Base-by-base conservation (phyloP, 2,329 filamentous ascomycete genomes). In the Monosporascus sp. region DNA sequence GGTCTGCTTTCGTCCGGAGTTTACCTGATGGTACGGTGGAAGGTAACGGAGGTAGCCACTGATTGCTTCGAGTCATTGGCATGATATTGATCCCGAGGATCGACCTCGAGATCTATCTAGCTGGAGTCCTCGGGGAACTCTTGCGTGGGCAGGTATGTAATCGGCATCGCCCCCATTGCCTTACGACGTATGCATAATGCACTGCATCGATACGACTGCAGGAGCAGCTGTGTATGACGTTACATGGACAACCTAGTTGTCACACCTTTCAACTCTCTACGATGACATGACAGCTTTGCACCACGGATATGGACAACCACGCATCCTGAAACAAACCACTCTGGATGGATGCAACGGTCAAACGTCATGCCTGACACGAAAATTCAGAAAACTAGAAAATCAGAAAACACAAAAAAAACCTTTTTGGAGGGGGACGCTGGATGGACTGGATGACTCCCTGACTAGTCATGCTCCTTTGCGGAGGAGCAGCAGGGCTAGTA, bases 121-220 rank as follows among this genome's bases (percentile, higher is more conserved):
- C 20, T 46, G 16, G 24, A 9, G n/a, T n/a, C 20, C 43, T 46
- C 7, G 43, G 20, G 43, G 43, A 17, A n/a, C 31, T 34, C 26
- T 44, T 46, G 24, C 43, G 26, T 43, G 43, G 26, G n/a, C 43
- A 22, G 20, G 24, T 24, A 31, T n/a, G 24, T 16, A 46, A 19
- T 31, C 26, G 43, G n/a, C 43, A 34, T 53, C 49, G 52, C 51
- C 52, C 50, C 54, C 52, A 43, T 54, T 48, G 20, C 52, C 51
- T 48, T 56, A 60, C 52, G 53, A n/a, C 24, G 38, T 38, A 50
- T 48, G 58, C 52, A 51, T 58, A 59, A 49, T 54, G 62, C 64
- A 66, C 65, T 66, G 64, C 65, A 66, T 66, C 64, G 60, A 62
- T 64, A 59, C 65, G 61, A 66, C 59, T 52, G 64, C 64, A 67